These are phyloP conservation scores for Ogataea trehalophila DNA, from an alignment of 805 yeast species.

Conservation along the genomic window DNA sequence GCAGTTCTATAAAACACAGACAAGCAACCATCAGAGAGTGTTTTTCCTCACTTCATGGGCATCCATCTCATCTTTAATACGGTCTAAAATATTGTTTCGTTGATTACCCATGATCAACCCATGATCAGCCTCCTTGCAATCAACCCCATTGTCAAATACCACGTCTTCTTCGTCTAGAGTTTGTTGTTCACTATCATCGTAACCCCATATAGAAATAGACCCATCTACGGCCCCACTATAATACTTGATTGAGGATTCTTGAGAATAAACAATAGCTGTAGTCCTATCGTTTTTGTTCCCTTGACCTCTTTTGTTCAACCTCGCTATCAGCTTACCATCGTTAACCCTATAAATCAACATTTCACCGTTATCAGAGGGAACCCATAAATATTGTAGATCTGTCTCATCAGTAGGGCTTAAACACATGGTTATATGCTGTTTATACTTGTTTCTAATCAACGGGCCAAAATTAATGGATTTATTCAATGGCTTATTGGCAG, in stretches of 20 bases:
- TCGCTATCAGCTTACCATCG: conserved; percentile 59
- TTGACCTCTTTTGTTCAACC: conserved; percentile 44
- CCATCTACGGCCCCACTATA: conserved; percentile 68
- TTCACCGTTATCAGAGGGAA: conserved; percentile 76
- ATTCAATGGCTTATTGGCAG: conserved; percentile 43
- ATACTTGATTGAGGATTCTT: conserved; percentile 40
- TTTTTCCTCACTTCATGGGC: conserved; percentile 11
- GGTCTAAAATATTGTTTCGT: conserved; percentile 18
- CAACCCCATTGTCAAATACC: conserved; percentile 18
- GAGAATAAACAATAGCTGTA: conserved; percentile 48
- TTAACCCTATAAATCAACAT: conserved; percentile 50
- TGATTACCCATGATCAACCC: not conserved
- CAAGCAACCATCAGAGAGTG: no score
- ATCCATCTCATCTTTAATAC: conserved; percentile 28
- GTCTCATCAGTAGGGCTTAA: conserved; percentile 49
- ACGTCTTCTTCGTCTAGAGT: conserved; percentile 3
- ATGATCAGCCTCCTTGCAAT: conserved; percentile 1
- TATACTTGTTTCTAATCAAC: conserved; percentile 57
- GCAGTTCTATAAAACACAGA: no score
- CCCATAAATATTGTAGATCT: conserved; percentile 52
- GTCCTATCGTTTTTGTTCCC: conserved; percentile 34
- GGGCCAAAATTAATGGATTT: conserved; percentile 76
- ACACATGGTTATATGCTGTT: conserved; percentile 52
- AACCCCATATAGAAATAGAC: conserved; percentile 54
- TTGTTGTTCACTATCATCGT: conserved; percentile 21